Percentiles rank a stretch among this genome's conserved stretches.
Evolutionary conservation across 768 basidiomycete genomes (phyloP).

Genomic region (Trametes cingulata): DNA sequence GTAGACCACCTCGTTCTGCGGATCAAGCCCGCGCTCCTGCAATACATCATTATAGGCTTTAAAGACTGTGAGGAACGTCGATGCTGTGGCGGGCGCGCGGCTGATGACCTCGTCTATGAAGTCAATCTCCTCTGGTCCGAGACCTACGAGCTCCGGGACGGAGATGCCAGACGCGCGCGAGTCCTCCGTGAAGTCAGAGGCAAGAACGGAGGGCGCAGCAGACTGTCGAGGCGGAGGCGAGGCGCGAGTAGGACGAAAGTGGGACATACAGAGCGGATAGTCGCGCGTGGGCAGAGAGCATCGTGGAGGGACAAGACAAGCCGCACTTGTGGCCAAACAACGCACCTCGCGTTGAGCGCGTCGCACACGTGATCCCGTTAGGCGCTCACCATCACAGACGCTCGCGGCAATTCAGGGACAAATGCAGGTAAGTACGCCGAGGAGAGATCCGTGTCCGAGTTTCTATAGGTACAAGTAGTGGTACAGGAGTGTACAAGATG

Average conservation of each 20-base stretch:
- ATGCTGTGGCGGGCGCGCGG: constrained; percentile 65
- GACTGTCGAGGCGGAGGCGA: constrained; percentile 34
- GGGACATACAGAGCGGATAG: constrained; percentile 29
- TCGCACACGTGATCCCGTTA: constrained; percentile 18
- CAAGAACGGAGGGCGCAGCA: constrained; percentile 7
- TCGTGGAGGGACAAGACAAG: constrained; percentile 5
- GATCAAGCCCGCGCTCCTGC: constrained; percentile 71
- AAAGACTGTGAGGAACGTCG: constrained; percentile 79
- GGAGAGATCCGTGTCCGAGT: neutral
- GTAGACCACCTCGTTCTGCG: constrained; percentile 73
- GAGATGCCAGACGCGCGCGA: constrained; percentile 29
- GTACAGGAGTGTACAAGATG: constrained; percentile 4
- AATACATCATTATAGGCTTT: constrained; percentile 84
- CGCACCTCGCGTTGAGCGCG: constrained; percentile 18
- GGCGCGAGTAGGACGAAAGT: constrained; percentile 36
- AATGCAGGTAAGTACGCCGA: neutral
- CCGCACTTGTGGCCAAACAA: constrained; percentile 9
- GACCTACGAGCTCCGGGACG: constrained; percentile 34
- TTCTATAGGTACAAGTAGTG: neutral
- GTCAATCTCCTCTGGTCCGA: constrained; percentile 52
- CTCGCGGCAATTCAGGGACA: neutral
- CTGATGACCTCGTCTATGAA: constrained; percentile 75
- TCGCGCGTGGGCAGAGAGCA: constrained; percentile 6
- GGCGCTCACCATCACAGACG: neutral
- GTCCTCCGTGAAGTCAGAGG: constrained; percentile 18